A percentile compares a stretch with the other conserved stretches of the same genome.
These are phyloP conservation scores for Malassezia psittaci DNA, from an alignment of 1,284 basidiomycete species.

Conservation along the genomic window DNA sequence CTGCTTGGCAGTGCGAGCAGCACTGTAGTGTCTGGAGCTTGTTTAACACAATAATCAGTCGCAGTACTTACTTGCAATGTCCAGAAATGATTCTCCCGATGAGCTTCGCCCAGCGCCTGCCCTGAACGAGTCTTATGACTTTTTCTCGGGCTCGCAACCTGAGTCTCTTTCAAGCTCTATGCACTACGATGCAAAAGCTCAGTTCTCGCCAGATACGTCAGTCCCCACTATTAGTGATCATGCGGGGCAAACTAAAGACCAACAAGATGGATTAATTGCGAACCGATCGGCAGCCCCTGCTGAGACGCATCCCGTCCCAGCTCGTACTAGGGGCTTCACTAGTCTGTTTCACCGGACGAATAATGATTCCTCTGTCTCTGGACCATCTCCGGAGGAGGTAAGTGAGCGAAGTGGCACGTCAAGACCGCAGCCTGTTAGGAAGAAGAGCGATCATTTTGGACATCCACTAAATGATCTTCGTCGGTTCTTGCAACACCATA, in stretches of 20 bases:
- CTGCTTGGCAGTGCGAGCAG: too few relatives aligned
- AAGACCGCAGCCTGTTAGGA: background rate
- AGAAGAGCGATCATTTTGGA: background rate
- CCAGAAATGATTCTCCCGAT: background rate
- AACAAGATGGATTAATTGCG: too few relatives aligned
- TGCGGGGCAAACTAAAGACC: too few relatives aligned
- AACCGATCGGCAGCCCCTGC: too few relatives aligned
- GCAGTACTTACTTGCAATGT: too few relatives aligned
- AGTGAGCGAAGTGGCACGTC: background rate
- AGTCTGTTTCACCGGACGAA: background rate
- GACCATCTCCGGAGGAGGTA: too few relatives aligned
- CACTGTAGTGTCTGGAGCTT: too few relatives aligned
- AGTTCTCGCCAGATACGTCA: background rate
- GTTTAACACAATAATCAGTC: too few relatives aligned
- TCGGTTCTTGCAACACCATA: conserved; percentile 11
- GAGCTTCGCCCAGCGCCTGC: background rate
- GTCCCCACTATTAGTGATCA: background rate
- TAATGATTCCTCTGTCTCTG: background rate
- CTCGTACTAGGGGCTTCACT: background rate
- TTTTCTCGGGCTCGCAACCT: background rate
- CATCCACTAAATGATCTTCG: conserved; percentile 13
- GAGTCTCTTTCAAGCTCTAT: background rate
- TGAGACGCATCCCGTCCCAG: too few relatives aligned
- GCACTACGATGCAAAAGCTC: background rate
- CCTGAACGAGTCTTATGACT: background rate